phyloP scores from a whole-genome alignment of 163 green algal genomes.

The Picocystis sp. region DNA sequence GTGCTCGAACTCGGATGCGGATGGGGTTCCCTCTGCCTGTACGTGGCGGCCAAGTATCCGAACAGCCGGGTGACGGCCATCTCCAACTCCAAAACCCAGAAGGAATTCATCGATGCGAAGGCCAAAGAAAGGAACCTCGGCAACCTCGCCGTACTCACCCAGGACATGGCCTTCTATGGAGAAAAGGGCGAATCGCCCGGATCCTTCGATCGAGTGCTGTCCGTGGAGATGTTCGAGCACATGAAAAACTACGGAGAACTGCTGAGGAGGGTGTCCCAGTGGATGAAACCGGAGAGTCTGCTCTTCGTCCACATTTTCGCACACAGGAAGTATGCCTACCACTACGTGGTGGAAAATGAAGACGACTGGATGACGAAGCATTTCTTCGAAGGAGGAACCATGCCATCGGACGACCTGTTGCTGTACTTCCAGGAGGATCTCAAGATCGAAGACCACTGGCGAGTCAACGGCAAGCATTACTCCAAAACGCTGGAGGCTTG shows the following conservation, averaged over 20 bases:
- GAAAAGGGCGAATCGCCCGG: constrained; percentile 8
- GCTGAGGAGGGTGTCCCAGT: constrained; percentile 40
- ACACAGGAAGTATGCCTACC: constrained; percentile 57
- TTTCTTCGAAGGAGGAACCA: constrained; percentile 88
- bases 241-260: constrained; percentile 70
- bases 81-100: constrained; percentile 70
- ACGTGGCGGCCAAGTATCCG: constrained; percentile 66
- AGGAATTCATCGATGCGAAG: constrained; percentile 47
- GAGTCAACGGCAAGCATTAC: constrained; percentile 81
- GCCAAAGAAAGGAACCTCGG: constrained; percentile 41
- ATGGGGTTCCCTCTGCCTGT: constrained; percentile 81
- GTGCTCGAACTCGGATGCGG: constrained; percentile 93
- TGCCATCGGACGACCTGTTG: constrained; percentile 71
- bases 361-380: constrained; percentile 86
- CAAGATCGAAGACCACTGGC: constrained; percentile 40
- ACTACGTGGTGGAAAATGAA: constrained; percentile 60
- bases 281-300: constrained; percentile 54
- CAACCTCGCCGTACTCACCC: constrained; percentile 78
- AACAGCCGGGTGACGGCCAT: constrained; percentile 52
- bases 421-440: constrained; percentile 65
- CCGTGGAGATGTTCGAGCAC: constrained; percentile 96
- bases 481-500: constrained; percentile 56
- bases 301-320: constrained; percentile 91
- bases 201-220: constrained; percentile 73
- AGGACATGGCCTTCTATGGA: constrained; percentile 63